Conservation (phyloP, 345 rosid genomes). For the Eucalyptus cloeziana region DNA sequence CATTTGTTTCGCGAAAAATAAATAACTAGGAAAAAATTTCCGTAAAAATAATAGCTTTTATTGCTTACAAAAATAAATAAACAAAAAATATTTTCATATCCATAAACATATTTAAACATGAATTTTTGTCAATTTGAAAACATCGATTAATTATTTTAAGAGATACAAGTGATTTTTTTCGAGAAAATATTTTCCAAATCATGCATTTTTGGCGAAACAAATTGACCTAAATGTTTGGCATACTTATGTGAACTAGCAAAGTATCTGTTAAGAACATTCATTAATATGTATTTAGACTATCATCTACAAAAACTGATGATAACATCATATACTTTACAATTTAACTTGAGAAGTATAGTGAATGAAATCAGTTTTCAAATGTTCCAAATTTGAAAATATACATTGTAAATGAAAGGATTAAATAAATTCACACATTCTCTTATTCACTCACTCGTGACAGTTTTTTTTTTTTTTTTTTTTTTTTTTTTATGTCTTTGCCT, state of each 20-base stretch:
- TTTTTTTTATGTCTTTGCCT: background rate
- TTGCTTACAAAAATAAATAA: too few species aligned
- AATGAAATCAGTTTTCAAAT: background rate
- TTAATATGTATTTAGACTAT: background rate
- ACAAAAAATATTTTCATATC: background rate
- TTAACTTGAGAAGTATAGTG: background rate
- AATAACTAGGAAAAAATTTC: too few species aligned
- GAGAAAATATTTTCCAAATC: too few species aligned
- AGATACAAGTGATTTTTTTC: background rate
- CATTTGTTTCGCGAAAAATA: too few species aligned
- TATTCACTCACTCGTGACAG: background rate
- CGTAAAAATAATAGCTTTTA: too few species aligned
- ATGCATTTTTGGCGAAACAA: too few species aligned
- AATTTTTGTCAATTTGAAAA: too few species aligned
- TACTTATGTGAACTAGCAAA: background rate
- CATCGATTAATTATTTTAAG: too few species aligned
- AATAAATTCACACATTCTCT: background rate
- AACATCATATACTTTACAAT: background rate
- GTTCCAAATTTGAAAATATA: background rate
- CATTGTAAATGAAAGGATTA: background rate
- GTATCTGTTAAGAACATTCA: background rate
- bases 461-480: too few species aligned
- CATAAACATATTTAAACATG: background rate
- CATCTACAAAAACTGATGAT: background rate
- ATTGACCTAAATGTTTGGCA: background rate